Evolutionary conservation across 306 rosid species (phyloP), one percentile per base, ranked within the genome.

Genomic region (Begonia peltatifolia): DNA sequence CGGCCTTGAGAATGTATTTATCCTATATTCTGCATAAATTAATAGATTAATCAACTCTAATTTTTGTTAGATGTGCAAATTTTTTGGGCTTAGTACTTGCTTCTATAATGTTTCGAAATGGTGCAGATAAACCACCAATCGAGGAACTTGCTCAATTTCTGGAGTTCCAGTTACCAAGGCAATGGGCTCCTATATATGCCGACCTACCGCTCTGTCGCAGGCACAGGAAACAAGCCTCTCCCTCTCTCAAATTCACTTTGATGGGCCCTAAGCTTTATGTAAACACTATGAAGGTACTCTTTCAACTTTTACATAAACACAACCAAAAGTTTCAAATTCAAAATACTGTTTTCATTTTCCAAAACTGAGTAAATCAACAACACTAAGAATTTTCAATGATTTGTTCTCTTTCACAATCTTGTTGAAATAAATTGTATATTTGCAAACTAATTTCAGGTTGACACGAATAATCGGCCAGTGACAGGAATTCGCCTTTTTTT

Each of bases 61-160:
- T 30, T 30, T 0, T 30, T 7, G 38, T 30, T 30, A 30, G 38
- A 30, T 30, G 0, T 30, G 38, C 38, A 30, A 30, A 6, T 1
- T 30, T 30, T 30, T 30, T 30, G 1, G 38, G 38, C 38, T 30
- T 30, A 30, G 38, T 30, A 30, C 38, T 30, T 30, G 6, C 9
- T 5, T 30, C 3, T 30, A 30, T 30, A 30, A 30, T 30, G 9
- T 30, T 30, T 30, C 58, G 18, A 67, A 60, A 51, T 66, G 59
- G 48, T 60, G 73, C 83, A 85, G 97, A 89, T 76, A 89, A 80
- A 74, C 97, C 95, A 41, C 80, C 67, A 30, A 78, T 82, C 54
- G 97, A 89, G 63, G 97, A 89, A 66, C 95, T 89, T 48, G 85
- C 74, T 13, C 94, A 85, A 46, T 89, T 89, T 76, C 77, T 89